Evolutionary conservation across 305 asterid species (phyloP).

Genomic region (Plantago coronopus): DNA sequence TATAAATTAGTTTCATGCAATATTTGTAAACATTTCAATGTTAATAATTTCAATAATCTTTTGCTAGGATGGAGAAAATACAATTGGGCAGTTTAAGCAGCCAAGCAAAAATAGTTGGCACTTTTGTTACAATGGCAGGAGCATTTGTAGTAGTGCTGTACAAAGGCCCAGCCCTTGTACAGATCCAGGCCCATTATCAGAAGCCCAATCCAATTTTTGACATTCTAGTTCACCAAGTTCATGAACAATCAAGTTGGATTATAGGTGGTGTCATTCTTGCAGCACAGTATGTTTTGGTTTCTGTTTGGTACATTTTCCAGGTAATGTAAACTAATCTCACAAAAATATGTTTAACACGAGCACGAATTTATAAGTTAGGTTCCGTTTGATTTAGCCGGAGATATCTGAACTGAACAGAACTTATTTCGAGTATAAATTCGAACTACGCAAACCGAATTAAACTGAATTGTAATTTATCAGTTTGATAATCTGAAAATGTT

Average conservation of each 20-base stretch:
- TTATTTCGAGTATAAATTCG: too few species aligned
- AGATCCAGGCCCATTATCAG: not conserved
- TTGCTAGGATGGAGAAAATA: slow-evolving; percentile 36
- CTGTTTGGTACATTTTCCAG: slow-evolving; percentile 30
- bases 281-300: slow-evolving; percentile 4
- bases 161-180: slow-evolving; percentile 25
- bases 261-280: slow-evolving; percentile 28
- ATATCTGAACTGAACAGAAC: too few species aligned
- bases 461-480: too few species aligned
- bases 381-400: too few species aligned
- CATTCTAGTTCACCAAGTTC: not conserved
- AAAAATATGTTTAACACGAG: too few species aligned
- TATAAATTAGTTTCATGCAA: too few species aligned
- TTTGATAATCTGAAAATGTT: too few species aligned
- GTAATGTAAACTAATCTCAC: slow-evolving; percentile 1
- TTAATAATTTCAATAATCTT: too few species aligned
- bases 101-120: slow-evolving; percentile 35
- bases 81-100: slow-evolving; percentile 22
- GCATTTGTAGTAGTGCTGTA: slow-evolving; percentile 34
- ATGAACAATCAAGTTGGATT: slow-evolving; percentile 27
- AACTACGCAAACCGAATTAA: too few species aligned
- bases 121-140: slow-evolving; percentile 30
- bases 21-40: too few species aligned
- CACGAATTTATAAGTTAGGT: too few species aligned
- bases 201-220: not conserved